Evolutionary conservation across 2,329 filamentous ascomycete species (phyloP).

Genomic region (Colletotrichum euphorbiae): DNA sequence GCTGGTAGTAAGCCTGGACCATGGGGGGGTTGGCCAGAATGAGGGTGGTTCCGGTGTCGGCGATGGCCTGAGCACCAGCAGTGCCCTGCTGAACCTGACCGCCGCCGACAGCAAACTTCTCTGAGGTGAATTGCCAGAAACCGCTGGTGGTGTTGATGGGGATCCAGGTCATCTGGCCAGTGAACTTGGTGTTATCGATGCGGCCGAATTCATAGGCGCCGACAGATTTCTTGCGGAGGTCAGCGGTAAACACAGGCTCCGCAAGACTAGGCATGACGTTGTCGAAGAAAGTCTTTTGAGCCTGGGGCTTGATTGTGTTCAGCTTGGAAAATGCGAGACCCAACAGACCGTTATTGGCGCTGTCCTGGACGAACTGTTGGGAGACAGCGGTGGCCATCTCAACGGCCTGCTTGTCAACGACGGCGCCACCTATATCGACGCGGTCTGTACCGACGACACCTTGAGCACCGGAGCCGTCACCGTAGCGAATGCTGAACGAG

Average conservation of each 20-base stretch:
- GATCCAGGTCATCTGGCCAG: slow-evolving; percentile 71
- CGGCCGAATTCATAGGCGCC: slow-evolving; percentile 81
- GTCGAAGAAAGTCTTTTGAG: slow-evolving; percentile 80
- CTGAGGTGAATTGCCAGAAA: slow-evolving; percentile 76
- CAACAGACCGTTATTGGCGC: slow-evolving; percentile 74
- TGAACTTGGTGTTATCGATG: slow-evolving; percentile 73
- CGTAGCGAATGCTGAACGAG: slow-evolving; percentile 75
- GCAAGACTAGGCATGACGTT: slow-evolving; percentile 72
- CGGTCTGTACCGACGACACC: slow-evolving; percentile 76
- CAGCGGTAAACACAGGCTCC: slow-evolving; percentile 77
- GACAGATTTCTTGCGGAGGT: slow-evolving; percentile 68
- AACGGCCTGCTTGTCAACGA: slow-evolving; percentile 71
- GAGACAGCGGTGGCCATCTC: slow-evolving; percentile 73
- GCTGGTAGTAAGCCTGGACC: slow-evolving; percentile 61
- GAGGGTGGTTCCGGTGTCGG: slow-evolving; percentile 73
- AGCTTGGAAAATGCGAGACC: slow-evolving; percentile 74
- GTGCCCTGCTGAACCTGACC: slow-evolving; percentile 51
- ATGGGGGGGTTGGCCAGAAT: slow-evolving; percentile 68
- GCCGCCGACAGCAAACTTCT: slow-evolving; percentile 65
- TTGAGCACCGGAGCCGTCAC: slow-evolving; percentile 71
- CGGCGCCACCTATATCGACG: slow-evolving; percentile 74
- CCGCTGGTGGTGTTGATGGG: slow-evolving; percentile 70
- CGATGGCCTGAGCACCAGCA: slow-evolving; percentile 59
- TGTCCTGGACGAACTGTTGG: slow-evolving; percentile 67
- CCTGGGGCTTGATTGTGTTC: slow-evolving; percentile 72